Evolutionary conservation across 805 yeast species (phyloP).

Genomic region (Candida yuanshanica): DNA sequence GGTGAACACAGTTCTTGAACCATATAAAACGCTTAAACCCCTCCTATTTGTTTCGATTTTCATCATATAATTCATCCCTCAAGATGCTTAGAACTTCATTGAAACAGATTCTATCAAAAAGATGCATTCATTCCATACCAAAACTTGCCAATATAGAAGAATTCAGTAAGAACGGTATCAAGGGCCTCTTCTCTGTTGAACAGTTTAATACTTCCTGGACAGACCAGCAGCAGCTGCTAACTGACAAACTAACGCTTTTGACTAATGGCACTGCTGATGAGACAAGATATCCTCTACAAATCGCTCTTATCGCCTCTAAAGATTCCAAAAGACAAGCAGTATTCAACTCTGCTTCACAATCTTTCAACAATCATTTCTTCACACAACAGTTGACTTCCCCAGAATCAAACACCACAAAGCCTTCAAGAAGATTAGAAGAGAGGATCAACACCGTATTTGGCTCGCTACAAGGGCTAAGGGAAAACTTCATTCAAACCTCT

Average conservation of each 20-base stretch:
- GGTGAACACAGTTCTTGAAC: too few species aligned
- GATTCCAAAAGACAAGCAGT: slow-evolving; percentile 58
- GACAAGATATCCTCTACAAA: slow-evolving; percentile 67
- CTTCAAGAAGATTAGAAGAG: slow-evolving; percentile 31
- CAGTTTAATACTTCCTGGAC: slow-evolving; percentile 77
- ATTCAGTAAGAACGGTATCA: slow-evolving; percentile 39
- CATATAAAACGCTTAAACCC: too few species aligned
- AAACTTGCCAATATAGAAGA: slow-evolving; percentile 24
- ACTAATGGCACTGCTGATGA: slow-evolving; percentile 81
- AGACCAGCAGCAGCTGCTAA: slow-evolving; percentile 65
- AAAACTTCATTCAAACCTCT: slow-evolving; percentile 10
- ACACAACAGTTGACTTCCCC: slow-evolving; percentile 50
- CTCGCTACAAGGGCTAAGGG: slow-evolving; percentile 18
- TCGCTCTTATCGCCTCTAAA: slow-evolving; percentile 59
- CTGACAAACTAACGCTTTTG: slow-evolving; percentile 52
- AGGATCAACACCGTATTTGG: slow-evolving; percentile 35
- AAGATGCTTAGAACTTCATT: not conserved
- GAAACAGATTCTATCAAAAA: slow-evolving; percentile 1
- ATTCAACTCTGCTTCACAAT: slow-evolving; percentile 88
- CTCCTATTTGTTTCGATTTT: too few species aligned
- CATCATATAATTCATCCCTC: not conserved
- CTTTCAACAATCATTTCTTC: slow-evolving; percentile 88
- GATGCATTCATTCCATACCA: slow-evolving; percentile 60
- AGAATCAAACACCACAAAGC: slow-evolving; percentile 21
- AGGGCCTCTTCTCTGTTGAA: slow-evolving; percentile 55